Evolutionary conservation across 768 basidiomycete genomes (phyloP).

Genomic region (Suillus ampliporus): DNA sequence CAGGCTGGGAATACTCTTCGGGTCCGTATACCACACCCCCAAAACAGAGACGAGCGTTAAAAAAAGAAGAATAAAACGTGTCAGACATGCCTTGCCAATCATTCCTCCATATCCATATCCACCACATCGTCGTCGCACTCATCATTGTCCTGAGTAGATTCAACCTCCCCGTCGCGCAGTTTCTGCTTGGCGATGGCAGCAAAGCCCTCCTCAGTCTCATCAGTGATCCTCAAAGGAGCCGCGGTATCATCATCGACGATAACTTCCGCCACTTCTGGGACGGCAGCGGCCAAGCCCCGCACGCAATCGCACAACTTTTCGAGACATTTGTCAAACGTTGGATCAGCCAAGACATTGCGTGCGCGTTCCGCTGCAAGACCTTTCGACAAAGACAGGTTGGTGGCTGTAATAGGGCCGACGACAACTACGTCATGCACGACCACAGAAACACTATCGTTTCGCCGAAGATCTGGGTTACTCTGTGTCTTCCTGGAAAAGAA

Average conservation of each 20-base stretch:
- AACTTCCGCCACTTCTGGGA: slow-evolving; percentile 21
- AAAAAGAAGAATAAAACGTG: background rate
- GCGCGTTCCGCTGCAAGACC: slow-evolving; percentile 72
- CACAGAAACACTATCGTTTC: slow-evolving; percentile 59
- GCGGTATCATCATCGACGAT: slow-evolving; percentile 21
- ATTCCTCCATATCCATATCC: slow-evolving; percentile 18
- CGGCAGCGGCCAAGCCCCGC: slow-evolving; percentile 13
- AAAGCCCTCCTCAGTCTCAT: slow-evolving; percentile 58
- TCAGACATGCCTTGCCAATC: slow-evolving; percentile 16
- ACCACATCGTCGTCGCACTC: slow-evolving; percentile 15
- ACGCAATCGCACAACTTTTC: slow-evolving; percentile 49
- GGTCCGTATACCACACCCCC: background rate
- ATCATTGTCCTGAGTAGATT: slow-evolving; percentile 1
- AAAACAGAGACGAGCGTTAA: background rate
- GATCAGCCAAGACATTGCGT: slow-evolving; percentile 54
- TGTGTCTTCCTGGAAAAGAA: slow-evolving; percentile 43
- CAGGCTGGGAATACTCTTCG: slow-evolving; percentile 3
- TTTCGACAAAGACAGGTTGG: slow-evolving; percentile 65
- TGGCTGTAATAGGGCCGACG: slow-evolving; percentile 64
- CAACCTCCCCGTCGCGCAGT: slow-evolving; percentile 30
- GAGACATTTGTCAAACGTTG: slow-evolving; percentile 50
- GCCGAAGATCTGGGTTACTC: slow-evolving; percentile 48
- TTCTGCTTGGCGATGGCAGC: slow-evolving; percentile 47
- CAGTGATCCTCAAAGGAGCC: slow-evolving; percentile 34
- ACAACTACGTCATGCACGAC: slow-evolving; percentile 62